These are phyloP conservation scores for Massospora cicadina DNA, from an alignment of 371 early-diverging fungal genomes.

Conservation along the genomic window DNA sequence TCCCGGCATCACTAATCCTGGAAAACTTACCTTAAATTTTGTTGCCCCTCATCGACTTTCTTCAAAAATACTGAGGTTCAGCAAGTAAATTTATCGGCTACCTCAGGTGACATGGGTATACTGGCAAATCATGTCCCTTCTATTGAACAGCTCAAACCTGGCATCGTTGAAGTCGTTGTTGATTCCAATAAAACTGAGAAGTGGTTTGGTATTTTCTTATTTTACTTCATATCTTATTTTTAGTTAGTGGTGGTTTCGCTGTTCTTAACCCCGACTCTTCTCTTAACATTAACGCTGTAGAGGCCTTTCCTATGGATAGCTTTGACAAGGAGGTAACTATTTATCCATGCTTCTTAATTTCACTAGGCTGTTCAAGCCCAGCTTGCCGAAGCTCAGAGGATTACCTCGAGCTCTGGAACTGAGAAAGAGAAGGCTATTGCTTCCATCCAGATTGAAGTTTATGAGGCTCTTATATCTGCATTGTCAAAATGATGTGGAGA, in stretches of 20 bases:
- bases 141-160: slow-evolving; percentile 90
- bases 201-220: slow-evolving; percentile 64
- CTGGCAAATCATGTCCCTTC: slow-evolving; percentile 94
- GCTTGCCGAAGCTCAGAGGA: slow-evolving; percentile 70
- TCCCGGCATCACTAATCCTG: slow-evolving; percentile 24
- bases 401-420: slow-evolving; percentile 33
- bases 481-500: slow-evolving; percentile 16
- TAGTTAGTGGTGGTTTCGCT: slow-evolving; percentile 93
- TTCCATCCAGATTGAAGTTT: slow-evolving; percentile 75
- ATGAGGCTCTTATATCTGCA: slow-evolving; percentile 60
- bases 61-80: slow-evolving; percentile 60
- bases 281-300: slow-evolving; percentile 92
- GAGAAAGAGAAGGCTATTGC: slow-evolving; percentile 75
- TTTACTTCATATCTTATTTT: slow-evolving; percentile 9
- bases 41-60: slow-evolving; percentile 76
- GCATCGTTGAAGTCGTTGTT: slow-evolving; percentile 70
- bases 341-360: neutral
- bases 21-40: slow-evolving; percentile 75
- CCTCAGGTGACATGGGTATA: slow-evolving; percentile 96
- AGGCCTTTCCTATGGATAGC: slow-evolving; percentile 80
- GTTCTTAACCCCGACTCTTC: slow-evolving; percentile 90
- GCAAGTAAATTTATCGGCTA: slow-evolving; percentile 87
- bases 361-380: slow-evolving; percentile 54
- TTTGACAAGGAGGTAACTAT: slow-evolving; percentile 48
- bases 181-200: slow-evolving; percentile 60